Percentiles rank a stretch among this genome's conserved stretches.
Conservation (phyloP, 1,139 yeast species). For the Casaregolazyma suthepensis region DNA sequence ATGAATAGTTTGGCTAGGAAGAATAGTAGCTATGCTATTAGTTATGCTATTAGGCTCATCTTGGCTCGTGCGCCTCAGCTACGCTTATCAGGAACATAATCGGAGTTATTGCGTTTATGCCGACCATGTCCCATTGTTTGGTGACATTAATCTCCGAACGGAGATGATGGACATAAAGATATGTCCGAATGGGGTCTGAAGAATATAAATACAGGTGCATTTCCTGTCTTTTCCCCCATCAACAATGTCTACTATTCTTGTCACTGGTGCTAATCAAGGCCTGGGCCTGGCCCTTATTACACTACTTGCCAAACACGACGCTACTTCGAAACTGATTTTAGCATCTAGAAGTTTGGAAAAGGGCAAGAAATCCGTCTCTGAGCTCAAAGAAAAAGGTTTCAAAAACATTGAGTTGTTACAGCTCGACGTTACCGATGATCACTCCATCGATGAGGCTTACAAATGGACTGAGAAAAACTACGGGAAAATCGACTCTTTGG, state of each 20-base stretch:
- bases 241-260: slow-evolving; percentile 6
- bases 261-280: slow-evolving; percentile 10
- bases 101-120: too few species aligned
- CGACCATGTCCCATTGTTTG: too few species aligned
- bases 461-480: slow-evolving; percentile 14
- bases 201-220: background rate
- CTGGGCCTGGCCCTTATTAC: slow-evolving; percentile 2
- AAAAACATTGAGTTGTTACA: background rate
- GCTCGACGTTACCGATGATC: slow-evolving; percentile 6
- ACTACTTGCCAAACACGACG: background rate
- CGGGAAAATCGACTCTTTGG: slow-evolving; percentile 18
- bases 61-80: too few species aligned
- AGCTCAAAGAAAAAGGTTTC: background rate
- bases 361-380: slow-evolving; percentile 2
- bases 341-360: slow-evolving; percentile 1
- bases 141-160: too few species aligned
- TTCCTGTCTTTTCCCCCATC: background rate
- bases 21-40: too few species aligned
- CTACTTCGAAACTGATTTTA: slow-evolving; percentile 2
- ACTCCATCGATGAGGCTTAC: slow-evolving; percentile 5
- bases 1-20: too few species aligned
- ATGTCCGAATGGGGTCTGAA: too few species aligned
- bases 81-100: too few species aligned
- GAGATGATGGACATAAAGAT: too few species aligned
- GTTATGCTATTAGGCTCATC: too few species aligned